A percentile compares a stretch with the other conserved stretches of the same genome.
These are phyloP conservation scores for Xerocomellus amylosporus DNA, from an alignment of 768 basidiomycete genomes.

Conservation along the genomic window DNA sequence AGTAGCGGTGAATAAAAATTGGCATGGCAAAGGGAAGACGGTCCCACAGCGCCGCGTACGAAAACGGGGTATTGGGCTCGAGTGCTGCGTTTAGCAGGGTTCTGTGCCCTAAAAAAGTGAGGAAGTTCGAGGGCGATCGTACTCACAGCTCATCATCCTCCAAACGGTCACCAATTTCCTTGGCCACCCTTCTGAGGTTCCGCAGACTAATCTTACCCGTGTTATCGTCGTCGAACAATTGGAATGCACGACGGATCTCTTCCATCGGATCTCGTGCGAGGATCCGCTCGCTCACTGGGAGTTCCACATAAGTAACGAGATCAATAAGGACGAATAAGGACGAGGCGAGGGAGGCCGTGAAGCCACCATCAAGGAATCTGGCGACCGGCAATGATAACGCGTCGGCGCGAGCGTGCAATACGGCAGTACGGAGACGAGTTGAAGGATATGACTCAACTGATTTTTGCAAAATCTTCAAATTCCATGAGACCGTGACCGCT, in stretches of 20 bases:
- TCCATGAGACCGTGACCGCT: slow-evolving; percentile 82
- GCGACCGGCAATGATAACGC: slow-evolving; percentile 1
- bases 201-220: slow-evolving; percentile 92
- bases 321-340: neutral
- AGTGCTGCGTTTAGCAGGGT: slow-evolving; percentile 25
- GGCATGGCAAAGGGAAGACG: slow-evolving; percentile 15
- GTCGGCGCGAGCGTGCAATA: neutral
- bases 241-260: slow-evolving; percentile 93
- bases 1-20: slow-evolving; percentile 27
- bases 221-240: slow-evolving; percentile 93
- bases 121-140: neutral
- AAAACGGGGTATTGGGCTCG: slow-evolving; percentile 29
- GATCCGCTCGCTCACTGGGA: slow-evolving; percentile 89
- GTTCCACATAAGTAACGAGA: slow-evolving; percentile 20
- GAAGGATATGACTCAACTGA: slow-evolving; percentile 59
- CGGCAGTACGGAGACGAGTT: neutral
- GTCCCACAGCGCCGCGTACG: slow-evolving; percentile 22
- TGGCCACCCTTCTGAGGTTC: slow-evolving; percentile 90
- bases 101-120: slow-evolving; percentile 14
- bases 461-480: slow-evolving; percentile 90
- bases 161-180: slow-evolving; percentile 92
- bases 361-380: neutral
- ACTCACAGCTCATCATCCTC: slow-evolving; percentile 97
- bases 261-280: slow-evolving; percentile 94
- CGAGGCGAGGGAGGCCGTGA: neutral